Conservation (phyloP, 108 stramenopile genomes). For the Skeletonema menzelii region DNA sequence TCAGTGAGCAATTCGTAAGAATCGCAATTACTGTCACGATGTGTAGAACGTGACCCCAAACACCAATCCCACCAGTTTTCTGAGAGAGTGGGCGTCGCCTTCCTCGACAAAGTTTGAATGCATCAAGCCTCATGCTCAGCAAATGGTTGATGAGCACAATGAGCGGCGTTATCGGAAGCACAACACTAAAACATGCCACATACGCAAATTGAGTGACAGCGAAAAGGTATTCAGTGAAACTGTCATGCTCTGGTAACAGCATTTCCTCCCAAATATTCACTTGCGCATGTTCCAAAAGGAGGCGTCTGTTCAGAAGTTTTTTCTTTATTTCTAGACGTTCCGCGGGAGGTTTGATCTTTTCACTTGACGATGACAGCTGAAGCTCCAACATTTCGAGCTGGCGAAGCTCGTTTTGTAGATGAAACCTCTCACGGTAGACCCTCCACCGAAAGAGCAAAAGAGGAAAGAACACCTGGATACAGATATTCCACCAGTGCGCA, state of each 20-base stretch:
- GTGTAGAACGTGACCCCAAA: conserved; percentile 95
- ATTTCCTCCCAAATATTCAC: conserved; percentile 85
- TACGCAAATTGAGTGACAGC: conserved; percentile 93
- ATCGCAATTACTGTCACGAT: conserved; percentile 95
- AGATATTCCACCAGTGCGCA: conserved; percentile 84
- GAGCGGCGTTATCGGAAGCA: conserved; percentile 93
- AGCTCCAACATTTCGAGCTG: conserved; percentile 65
- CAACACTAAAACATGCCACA: conserved; percentile 95
- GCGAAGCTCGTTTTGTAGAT: conserved; percentile 55
- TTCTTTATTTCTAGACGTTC: conserved; percentile 45
- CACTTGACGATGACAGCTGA: conserved; percentile 23
- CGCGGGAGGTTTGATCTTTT: conserved; percentile 31
- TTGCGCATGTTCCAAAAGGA: conserved; percentile 87
- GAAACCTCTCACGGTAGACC: conserved; percentile 44
- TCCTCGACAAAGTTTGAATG: conserved; percentile 94
- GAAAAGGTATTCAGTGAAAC: conserved; percentile 93
- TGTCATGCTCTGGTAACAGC: conserved; percentile 83
- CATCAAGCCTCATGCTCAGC: conserved; percentile 92
- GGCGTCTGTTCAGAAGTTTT: conserved; percentile 68
- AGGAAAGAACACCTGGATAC: conserved; percentile 82
- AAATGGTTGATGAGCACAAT: conserved; percentile 93
- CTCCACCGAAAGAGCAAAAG: conserved; percentile 72
- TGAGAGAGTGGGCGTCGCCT: conserved; percentile 86
- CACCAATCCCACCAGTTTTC: conserved; percentile 94
- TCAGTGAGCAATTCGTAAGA: conserved; percentile 93